phyloP scores from a whole-genome alignment of 2,329 filamentous ascomycete genomes.

The Diplodia corticola region DNA sequence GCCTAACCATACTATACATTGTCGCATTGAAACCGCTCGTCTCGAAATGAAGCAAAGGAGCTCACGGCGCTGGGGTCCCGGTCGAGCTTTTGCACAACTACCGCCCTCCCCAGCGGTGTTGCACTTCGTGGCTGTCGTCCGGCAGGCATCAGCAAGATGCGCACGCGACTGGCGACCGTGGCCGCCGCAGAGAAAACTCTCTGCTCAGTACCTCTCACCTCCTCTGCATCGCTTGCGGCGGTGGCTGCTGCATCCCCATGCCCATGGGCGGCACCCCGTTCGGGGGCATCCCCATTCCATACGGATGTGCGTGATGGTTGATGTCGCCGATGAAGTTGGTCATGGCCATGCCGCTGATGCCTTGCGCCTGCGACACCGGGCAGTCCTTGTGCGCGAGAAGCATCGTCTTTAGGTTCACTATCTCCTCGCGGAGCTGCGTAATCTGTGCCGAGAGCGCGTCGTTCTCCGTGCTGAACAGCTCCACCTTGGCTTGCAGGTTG shows the following conservation, averaged over 20 bases:
- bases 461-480: constrained; percentile 89
- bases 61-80: background rate
- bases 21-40: background rate
- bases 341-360: constrained; percentile 57
- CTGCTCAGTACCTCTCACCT: constrained; percentile 13
- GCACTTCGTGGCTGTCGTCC: background rate
- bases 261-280: constrained; percentile 39
- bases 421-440: constrained; percentile 81
- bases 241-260: constrained; percentile 38
- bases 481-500: constrained; percentile 91
- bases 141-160: background rate
- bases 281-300: constrained; percentile 47
- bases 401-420: constrained; percentile 91
- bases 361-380: constrained; percentile 85
- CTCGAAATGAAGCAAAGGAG: background rate
- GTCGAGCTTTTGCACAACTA: background rate
- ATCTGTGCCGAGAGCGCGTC: constrained; percentile 84
- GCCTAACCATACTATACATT: constrained; percentile 20
- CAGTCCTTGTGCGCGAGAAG: constrained; percentile 95
- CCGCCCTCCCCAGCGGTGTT: background rate
- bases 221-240: constrained; percentile 32
- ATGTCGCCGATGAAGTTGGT: constrained; percentile 51
- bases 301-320: constrained; percentile 48
- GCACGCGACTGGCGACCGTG: background rate
- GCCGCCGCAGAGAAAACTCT: background rate